Base-by-base conservation (phyloP, 164 flowering plant genomes). In the Santalum album region DNA sequence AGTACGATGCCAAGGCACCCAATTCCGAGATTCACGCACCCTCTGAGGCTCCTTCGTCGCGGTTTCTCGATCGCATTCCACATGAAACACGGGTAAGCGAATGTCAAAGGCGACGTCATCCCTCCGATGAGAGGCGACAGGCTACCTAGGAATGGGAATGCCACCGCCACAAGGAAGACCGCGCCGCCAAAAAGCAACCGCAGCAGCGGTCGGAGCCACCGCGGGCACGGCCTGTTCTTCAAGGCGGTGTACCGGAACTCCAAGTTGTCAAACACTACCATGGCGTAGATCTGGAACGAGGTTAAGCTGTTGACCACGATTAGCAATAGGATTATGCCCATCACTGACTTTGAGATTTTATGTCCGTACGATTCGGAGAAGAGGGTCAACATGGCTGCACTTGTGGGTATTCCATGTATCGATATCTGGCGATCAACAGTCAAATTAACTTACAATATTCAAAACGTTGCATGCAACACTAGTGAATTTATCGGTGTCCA, bases 41-140 rank as follows among this genome's bases (percentile, higher is more conserved):
- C 83, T 29, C 59, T 59, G 19, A 59, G 62, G 10, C 77, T 45
- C 44, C 54, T 69, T 32, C 11, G 49, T 65, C 77, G 59, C 0
- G 89, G 90, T 52, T 79, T 83, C 78, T 76, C 86, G 12, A 82
- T 51, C 51, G 65, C 49, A n/a, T 78, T 59, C 87, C 90, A 89
- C 86, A 89, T 86, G 67, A 84, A 84, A 67, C 96, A 89, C 9
- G 96, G 96, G 32, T 82, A 81, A 6, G 79, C 86, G 23, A 86
- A 66, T 2, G 91, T 86, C 26, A 89, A 71, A 0, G 97, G 90
- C 53, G 84, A 69, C 0, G 87, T 65, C 0, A 89, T 44, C 7
- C 95, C 97, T 39, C 95, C 86, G 0, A 90, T 57, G 1, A 87
- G 62, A 20, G 75, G 66, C 0, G 69, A 80, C 29, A 90, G 34